A percentile compares a stretch with the other conserved stretches of the same genome.
Conservation (phyloP, 768 basidiomycete species). For the Hirschioporus abietinus region DNA sequence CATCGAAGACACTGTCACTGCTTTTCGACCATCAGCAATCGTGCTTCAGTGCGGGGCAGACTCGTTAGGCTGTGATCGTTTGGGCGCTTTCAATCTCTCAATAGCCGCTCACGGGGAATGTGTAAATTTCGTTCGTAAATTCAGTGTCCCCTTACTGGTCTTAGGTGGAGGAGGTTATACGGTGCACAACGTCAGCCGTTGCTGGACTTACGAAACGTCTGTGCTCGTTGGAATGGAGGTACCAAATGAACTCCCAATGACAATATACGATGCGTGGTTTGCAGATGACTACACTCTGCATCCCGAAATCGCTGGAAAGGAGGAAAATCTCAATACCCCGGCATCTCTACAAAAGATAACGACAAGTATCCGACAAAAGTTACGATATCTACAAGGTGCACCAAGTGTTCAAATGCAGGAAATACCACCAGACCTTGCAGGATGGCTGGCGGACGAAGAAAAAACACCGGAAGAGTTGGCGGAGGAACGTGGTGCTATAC, state of each 20-base stretch:
- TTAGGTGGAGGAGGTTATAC: constrained; percentile 96
- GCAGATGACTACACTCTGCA: constrained; percentile 90
- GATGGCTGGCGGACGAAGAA: constrained; percentile 69
- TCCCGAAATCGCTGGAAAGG: constrained; percentile 84
- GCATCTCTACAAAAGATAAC: constrained; percentile 83
- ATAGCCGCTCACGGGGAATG: constrained; percentile 98
- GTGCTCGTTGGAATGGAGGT: constrained; percentile 81
- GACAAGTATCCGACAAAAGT: constrained; percentile 77
- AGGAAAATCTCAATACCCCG: constrained; percentile 88
- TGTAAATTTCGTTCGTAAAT: constrained; percentile 92
- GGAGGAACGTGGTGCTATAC: constrained; percentile 56
- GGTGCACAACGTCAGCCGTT: constrained; percentile 95
- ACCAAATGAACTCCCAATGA: constrained; percentile 82
- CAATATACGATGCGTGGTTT: constrained; percentile 92
- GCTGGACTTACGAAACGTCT: constrained; percentile 98
- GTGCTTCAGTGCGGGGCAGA: constrained; percentile 98
- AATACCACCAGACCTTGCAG: constrained; percentile 87
- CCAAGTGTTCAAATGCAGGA: constrained; percentile 97
- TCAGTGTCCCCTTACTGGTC: constrained; percentile 85
- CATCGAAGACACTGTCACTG: constrained; percentile 87
- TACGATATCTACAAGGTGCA: constrained; percentile 90
- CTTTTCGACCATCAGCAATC: constrained; percentile 84
- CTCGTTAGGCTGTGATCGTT: constrained; percentile 87
- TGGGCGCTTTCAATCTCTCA: constrained; percentile 96
- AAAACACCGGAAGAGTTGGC: constrained; percentile 61